Percentiles rank a stretch among this genome's conserved stretches.
phyloP scores from a whole-genome alignment of 1,284 basidiomycete genomes.

The Pisolithus thermaeus region DNA sequence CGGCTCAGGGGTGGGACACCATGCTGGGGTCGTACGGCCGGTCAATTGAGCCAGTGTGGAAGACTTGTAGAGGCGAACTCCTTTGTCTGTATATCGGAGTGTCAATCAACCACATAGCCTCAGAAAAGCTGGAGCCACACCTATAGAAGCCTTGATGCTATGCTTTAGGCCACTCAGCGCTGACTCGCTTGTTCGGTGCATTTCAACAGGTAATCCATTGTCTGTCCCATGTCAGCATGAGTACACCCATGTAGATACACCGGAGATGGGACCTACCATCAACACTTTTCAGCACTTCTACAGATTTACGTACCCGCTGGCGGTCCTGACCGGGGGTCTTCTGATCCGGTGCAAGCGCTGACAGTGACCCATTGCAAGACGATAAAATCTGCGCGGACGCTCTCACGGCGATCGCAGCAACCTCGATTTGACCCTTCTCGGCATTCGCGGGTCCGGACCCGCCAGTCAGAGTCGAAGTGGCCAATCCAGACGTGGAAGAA shows the following conservation, averaged over 20 bases:
- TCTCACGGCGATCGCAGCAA: constrained; percentile 24
- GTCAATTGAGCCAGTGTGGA: constrained; percentile 40
- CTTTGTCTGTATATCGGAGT: constrained; percentile 33
- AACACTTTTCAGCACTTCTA: not conserved
- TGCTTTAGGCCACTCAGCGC: constrained; percentile 45
- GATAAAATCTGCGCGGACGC: constrained; percentile 23
- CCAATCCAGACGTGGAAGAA: constrained; percentile 14
- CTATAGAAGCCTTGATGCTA: constrained; percentile 63
- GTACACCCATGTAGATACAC: too few species aligned
- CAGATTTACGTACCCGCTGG: not conserved
- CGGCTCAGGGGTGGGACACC: constrained; percentile 26
- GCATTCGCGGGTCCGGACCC: constrained; percentile 5
- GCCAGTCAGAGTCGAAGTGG: not conserved
- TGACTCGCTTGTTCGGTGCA: constrained; percentile 18
- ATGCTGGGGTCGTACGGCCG: constrained; percentile 39
- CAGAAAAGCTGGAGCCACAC: constrained; percentile 32
- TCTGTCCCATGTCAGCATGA: constrained; percentile 7
- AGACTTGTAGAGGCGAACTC: constrained; percentile 45
- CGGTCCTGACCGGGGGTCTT: not conserved
- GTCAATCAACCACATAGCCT: not conserved
- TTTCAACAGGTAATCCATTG: constrained; percentile 21
- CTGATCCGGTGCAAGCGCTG: constrained; percentile 11
- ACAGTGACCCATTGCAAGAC: constrained; percentile 19
- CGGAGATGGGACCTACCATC: not conserved
- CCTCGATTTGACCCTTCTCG: constrained; percentile 26